phyloP scores from a whole-genome alignment of 2,329 filamentous ascomycete genomes.

The Fusarium subtropicale region DNA sequence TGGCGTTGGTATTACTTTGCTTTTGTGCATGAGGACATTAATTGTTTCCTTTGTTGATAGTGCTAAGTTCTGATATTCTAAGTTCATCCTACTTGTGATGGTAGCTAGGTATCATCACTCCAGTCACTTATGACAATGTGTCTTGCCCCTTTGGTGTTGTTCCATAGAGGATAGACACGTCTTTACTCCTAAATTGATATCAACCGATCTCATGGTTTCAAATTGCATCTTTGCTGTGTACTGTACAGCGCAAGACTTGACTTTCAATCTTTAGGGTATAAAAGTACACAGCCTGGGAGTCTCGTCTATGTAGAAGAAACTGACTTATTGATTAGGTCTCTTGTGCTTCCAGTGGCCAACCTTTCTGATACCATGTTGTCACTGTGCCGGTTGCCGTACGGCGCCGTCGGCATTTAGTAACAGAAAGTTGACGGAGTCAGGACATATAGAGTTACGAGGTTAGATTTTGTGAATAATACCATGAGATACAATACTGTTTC shows the following conservation, averaged over 20 bases:
- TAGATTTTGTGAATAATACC: background rate
- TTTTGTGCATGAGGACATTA: background rate
- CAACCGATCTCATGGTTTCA: background rate
- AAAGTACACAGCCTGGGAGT: background rate
- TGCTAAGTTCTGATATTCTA: background rate
- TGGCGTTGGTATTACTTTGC: background rate
- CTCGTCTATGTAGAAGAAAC: background rate
- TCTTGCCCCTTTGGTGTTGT: background rate
- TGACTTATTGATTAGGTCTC: background rate
- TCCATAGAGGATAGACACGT: background rate
- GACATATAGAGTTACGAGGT: background rate
- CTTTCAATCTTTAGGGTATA: background rate
- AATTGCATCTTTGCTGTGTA: background rate
- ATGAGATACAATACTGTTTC: background rate
- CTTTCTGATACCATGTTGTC: background rate
- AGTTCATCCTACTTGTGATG: too few relatives aligned
- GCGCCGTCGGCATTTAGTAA: background rate
- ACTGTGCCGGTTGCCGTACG: background rate
- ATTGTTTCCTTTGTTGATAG: background rate
- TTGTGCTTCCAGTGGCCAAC: background rate
- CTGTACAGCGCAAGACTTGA: background rate
- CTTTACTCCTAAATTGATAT: background rate
- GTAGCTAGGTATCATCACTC: background rate
- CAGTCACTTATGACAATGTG: background rate
- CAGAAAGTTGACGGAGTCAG: background rate